Evolutionary conservation across 306 rosid genomes (phyloP), one percentile per base, ranked within the genome.

Genomic region (Begonia fuchsioides): DNA sequence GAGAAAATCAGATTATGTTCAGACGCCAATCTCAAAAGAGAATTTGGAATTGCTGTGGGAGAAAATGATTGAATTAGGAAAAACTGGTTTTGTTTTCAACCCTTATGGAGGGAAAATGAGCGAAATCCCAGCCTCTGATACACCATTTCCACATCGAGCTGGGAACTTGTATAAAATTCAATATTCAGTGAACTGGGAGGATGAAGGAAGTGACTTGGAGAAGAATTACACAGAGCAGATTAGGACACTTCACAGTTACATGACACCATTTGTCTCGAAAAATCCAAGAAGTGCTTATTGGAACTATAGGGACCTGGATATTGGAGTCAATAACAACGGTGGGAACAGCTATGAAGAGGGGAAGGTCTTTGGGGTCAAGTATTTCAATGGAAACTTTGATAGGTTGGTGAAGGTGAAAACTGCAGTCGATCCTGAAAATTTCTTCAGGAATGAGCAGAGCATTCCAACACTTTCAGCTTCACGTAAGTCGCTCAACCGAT

Each of bases 51-150:
- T 62, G n/a, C 70, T 80, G 50, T 73, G 83, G 83, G 72, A 65
- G 53, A 80, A 70, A 53, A 64, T 80, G 80, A 70, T 80, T 52
- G 70, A 80, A 4, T 55, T 80, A 50, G 70, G 62, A 44, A 53
- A 48, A 2, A 55, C 62, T 2, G 13, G 10, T 10, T 46, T 80
- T 17, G 60, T 52, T 12, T 70, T 72, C 56, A 67, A 80, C 47
- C 83, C 88, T 13, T 80, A 80, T 44, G 83, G 88, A 35, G 88
- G 88, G 62, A 74, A 55, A 64, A 76, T 80, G 67, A 57, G 20
- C 1, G 59, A 56, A n/a, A 56, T 56, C 3, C 16, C 61, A 10
- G n/a, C 53, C 38, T 56, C 61, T 15, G 60, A 47, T 14, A 56
- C 61, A 12, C 61, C 61, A 14, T 56, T 56, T 9, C 61, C 61